Evolutionary conservation across 306 rosid species (phyloP), one percentile per base, ranked within the genome.

Genomic region (Dryas drummondii): DNA sequence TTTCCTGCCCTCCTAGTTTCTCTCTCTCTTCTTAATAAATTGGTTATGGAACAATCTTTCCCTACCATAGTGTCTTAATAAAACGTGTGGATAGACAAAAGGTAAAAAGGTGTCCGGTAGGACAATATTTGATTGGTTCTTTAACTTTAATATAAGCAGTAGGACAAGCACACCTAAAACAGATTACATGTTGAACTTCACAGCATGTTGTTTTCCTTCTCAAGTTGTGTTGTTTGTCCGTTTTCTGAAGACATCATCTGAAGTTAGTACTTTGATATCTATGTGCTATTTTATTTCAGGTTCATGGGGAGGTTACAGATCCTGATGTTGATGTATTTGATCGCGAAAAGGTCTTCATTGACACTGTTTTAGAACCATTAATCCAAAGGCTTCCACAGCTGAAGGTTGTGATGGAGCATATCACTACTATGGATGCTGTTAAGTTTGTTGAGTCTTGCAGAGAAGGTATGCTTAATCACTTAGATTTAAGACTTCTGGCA

Each of bases 341-440:
- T 74, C 88, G 96, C 26, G 98, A 93, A 88, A 88, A 88, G 77
- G 96, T 93, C 75, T 93, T 81, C 64, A 89, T 93, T 84, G 94
- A 93, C 82, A 87, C 94, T 55, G 77, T 88, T 83, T 86, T 93
- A 68, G 75, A 48, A 86, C 98, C 97, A 63, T 75, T 89, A 68
- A 69, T 87, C 68, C 81, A 82, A 83, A 89, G 84, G 91, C 97
- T 91, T 89, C 98, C 98, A 4, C 82, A 81, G 47, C 83, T 91
- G 78, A 91, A 87, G 89, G 86, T 93, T 68, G 97, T 91, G 80
- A 91, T 93, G 98, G 97, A 93, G 86, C 98, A 93, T 82, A 82
- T 93, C 74, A 93, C 97, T 80, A 93, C 98, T 32, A 70, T 77
- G 82, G 94, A 93, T 82, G 98, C 96, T 37, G 97, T 81, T 80